These are phyloP conservation scores for Sordariomycetes sp. DNA, from an alignment of 2,329 filamentous ascomycete genomes.

Conservation along the genomic window DNA sequence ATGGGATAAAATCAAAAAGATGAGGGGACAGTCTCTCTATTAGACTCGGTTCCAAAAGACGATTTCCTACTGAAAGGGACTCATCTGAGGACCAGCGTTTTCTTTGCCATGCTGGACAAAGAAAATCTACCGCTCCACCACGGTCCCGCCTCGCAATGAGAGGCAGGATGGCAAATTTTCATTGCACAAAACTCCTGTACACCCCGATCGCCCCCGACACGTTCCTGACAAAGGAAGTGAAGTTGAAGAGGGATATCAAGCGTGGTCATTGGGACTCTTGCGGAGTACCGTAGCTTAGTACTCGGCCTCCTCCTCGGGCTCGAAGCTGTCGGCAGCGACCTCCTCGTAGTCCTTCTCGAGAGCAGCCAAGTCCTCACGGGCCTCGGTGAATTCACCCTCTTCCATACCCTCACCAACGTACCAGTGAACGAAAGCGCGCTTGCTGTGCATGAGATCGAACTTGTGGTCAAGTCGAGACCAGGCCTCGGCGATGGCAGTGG, in stretches of 20 bases:
- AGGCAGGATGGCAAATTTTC: neutral
- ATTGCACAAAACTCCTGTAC: neutral
- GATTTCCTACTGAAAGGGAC: slow-evolving; percentile 1
- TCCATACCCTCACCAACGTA: slow-evolving; percentile 89
- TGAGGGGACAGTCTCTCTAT: slow-evolving; percentile 16
- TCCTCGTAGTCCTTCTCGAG: slow-evolving; percentile 84
- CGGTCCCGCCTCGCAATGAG: neutral
- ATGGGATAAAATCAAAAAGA: slow-evolving; percentile 7
- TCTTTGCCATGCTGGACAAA: too few species aligned
- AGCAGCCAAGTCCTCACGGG: slow-evolving; percentile 76
- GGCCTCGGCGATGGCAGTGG: slow-evolving; percentile 63
- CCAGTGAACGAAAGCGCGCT: slow-evolving; percentile 70
- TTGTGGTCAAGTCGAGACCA: slow-evolving; percentile 67
- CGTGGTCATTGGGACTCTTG: neutral
- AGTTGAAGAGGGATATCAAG: too few species aligned
- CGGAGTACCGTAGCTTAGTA: slow-evolving; percentile 51
- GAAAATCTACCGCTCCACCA: neutral
- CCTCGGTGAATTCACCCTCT: slow-evolving; percentile 83
- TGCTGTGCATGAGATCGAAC: slow-evolving; percentile 72
- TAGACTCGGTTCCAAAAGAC: slow-evolving; percentile 16
- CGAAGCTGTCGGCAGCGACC: slow-evolving; percentile 64
- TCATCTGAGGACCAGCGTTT: neutral
- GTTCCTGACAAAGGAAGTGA: too few species aligned
- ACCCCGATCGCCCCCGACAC: neutral
- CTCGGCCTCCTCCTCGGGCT: slow-evolving; percentile 59